A percentile compares a stretch with the other conserved stretches of the same genome.
Evolutionary conservation across 2,329 filamentous ascomycete genomes (phyloP).

Genomic region (Fusarium mundagurra): DNA sequence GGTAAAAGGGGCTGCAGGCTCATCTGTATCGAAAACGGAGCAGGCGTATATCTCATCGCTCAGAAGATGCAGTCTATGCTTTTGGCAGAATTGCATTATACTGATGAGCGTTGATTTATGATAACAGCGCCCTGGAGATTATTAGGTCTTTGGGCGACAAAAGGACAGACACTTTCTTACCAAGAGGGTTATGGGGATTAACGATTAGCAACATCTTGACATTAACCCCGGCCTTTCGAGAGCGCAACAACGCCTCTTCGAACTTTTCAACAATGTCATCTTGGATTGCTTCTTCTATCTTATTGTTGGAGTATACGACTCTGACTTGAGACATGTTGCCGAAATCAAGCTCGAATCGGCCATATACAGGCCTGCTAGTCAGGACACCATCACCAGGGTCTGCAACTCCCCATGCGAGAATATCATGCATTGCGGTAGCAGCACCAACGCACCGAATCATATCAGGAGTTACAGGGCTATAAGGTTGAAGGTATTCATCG

Average conservation of each 20-base stretch:
- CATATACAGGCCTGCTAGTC: constrained; percentile 55
- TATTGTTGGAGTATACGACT: constrained; percentile 57
- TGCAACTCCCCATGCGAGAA: constrained; percentile 52
- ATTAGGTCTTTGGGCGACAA: not conserved
- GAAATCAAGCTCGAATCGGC: constrained; percentile 61
- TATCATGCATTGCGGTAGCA: constrained; percentile 53
- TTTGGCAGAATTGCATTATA: constrained; percentile 60
- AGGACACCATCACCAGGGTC: constrained; percentile 53
- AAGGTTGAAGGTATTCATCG: constrained; percentile 51
- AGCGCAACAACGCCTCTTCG: constrained; percentile 52
- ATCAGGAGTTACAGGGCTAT: constrained; percentile 40
- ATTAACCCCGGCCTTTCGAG: constrained; percentile 48
- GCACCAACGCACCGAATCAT: constrained; percentile 49
- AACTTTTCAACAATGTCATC: constrained; percentile 56
- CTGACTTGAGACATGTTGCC: constrained; percentile 52
- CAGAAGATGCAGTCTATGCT: constrained; percentile 61
- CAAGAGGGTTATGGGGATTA: constrained; percentile 64
- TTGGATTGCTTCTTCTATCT: constrained; percentile 56
- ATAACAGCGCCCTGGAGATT: constrained; percentile 53
- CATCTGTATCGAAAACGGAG: constrained; percentile 55
- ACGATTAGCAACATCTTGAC: constrained; percentile 61
- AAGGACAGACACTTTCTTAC: constrained; percentile 34
- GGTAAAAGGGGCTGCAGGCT: constrained; percentile 53
- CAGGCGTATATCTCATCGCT: constrained; percentile 68
- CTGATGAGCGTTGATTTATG: constrained; percentile 52